A percentile compares a stretch with the other conserved stretches of the same genome.
Evolutionary conservation across 345 rosid genomes (phyloP).

Genomic region (Murraya koenigii): DNA sequence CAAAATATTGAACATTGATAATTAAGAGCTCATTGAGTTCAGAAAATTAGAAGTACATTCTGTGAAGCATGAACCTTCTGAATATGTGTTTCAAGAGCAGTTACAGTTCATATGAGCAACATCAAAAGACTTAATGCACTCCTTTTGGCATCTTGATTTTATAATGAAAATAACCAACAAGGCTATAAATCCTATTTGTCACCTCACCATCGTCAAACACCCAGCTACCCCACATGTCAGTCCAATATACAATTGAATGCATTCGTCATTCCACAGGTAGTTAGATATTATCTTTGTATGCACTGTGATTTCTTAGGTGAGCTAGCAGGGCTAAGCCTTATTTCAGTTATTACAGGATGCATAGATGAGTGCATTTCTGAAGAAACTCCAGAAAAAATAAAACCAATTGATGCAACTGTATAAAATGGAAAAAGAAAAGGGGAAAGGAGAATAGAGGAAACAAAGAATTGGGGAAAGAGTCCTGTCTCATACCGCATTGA

Average conservation of each 20-base stretch:
- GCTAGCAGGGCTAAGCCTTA: not conserved
- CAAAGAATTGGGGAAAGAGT: not conserved
- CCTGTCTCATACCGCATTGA: slow-evolving; percentile 65
- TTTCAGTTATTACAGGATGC: not conserved
- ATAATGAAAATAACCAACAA: not conserved
- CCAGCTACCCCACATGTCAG: not conserved
- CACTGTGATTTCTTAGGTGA: not conserved
- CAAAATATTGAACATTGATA: not conserved
- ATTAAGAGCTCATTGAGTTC: not conserved
- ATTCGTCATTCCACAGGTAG: not conserved
- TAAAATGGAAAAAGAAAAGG: no score
- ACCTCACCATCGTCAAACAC: not conserved
- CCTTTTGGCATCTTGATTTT: not conserved
- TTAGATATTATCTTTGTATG: not conserved
- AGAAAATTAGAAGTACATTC: not conserved
- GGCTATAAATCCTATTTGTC: not conserved
- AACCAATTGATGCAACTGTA: not conserved
- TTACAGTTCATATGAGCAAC: not conserved
- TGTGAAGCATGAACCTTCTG: not conserved
- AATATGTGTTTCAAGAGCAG: not conserved
- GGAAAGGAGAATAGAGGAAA: not conserved
- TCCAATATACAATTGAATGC: no score
- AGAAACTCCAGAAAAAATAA: not conserved
- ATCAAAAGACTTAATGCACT: not conserved
- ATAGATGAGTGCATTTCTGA: not conserved